Conservation (phyloP, 129 eudicot species). For the Flaveria brownii region DNA sequence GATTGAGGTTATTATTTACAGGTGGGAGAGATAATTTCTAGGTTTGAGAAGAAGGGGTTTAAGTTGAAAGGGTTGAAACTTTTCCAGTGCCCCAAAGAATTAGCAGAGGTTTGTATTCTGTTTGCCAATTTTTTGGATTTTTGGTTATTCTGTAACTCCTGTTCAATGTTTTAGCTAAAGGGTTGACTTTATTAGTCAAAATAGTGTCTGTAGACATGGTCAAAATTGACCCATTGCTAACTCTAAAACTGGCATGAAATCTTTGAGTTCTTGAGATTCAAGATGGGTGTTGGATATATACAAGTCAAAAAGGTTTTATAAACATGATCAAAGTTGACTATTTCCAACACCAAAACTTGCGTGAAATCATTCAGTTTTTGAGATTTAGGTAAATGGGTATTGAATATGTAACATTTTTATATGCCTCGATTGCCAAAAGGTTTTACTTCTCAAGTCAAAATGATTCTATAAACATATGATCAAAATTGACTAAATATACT, state of each 20-base stretch:
- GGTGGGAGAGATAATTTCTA: conserved; percentile 96
- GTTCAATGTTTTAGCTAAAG: background rate
- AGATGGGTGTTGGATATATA: conserved; percentile 7
- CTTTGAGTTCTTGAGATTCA: background rate
- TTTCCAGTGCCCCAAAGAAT: conserved; percentile 75
- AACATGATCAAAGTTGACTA: background rate
- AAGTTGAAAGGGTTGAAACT: conserved; percentile 92
- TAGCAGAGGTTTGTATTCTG: conserved; percentile 73
- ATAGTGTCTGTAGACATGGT: background rate
- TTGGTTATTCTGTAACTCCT: background rate
- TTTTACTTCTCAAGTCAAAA: background rate
- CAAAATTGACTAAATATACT: background rate
- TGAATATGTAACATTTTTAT: no score
- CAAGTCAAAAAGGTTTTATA: background rate
- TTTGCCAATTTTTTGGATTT: background rate
- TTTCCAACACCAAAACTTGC: no score
- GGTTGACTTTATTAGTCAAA: background rate
- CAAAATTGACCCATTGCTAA: background rate
- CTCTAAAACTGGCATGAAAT: background rate
- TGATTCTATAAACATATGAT: background rate
- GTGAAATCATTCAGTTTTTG: no score
- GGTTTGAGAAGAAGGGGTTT: conserved; percentile 97
- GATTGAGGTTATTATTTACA: conserved; percentile 29
- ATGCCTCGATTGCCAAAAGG: background rate
- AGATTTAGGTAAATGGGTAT: no score